Conservation (phyloP, 1,284 basidiomycete genomes). For the Trametes polyzona region DNA sequence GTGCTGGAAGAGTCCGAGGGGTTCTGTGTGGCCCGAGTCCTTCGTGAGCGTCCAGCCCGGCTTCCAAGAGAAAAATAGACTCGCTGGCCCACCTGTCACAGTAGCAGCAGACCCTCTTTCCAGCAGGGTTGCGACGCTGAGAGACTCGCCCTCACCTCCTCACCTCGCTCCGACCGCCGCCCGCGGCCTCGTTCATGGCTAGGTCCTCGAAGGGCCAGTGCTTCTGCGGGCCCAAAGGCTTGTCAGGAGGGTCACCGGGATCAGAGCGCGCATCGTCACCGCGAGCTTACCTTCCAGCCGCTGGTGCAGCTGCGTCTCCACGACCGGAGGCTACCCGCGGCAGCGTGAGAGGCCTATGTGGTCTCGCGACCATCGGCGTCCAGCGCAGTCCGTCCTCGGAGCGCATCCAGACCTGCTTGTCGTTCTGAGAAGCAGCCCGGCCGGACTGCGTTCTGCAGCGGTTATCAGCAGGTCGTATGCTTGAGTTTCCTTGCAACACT, state of each 20-base stretch:
- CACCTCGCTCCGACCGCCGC: too few relatives aligned
- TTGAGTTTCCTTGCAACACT: too few relatives aligned
- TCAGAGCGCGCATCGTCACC: too few relatives aligned
- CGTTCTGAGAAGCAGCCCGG: background rate
- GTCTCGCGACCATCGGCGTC: background rate
- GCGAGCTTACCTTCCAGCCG: too few relatives aligned
- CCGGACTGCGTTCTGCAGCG: background rate
- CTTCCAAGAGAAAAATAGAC: background rate
- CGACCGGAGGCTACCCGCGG: background rate
- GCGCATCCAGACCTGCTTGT: background rate
- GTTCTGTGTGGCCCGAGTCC: background rate
- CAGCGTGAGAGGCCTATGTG: constrained; percentile 6
- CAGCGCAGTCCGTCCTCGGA: background rate
- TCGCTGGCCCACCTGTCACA: background rate
- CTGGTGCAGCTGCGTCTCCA: background rate
- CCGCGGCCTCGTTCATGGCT: too few relatives aligned
- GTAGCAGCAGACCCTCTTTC: too few relatives aligned
- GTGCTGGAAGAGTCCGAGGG: background rate
- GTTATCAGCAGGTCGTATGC: background rate
- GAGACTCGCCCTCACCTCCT: too few relatives aligned
- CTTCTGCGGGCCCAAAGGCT: too few relatives aligned
- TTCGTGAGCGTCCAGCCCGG: background rate
- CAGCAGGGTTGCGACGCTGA: too few relatives aligned
- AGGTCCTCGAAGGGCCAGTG: too few relatives aligned
- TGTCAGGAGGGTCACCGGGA: too few relatives aligned